Evolutionary conservation across 805 yeast species (phyloP).

Genomic region (Saccharomycopsis javanensis): DNA sequence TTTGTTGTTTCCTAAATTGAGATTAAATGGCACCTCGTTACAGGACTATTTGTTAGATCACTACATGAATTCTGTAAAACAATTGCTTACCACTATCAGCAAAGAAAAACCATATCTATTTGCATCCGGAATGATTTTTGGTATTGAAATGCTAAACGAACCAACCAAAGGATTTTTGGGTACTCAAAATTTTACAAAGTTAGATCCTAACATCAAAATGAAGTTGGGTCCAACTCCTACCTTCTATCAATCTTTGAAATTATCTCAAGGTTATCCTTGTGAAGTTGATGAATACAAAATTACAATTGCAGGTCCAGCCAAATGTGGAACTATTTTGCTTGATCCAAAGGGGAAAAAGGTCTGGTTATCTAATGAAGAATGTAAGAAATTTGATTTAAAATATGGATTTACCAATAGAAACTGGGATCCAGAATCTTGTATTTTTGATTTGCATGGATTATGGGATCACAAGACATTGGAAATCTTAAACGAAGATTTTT

Average conservation of each 20-base stretch:
- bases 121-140: slow-evolving; percentile 43
- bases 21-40: slow-evolving; percentile 61
- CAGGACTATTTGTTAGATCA: slow-evolving; percentile 67
- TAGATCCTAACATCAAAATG: slow-evolving; percentile 57
- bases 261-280: slow-evolving; percentile 71
- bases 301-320: slow-evolving; percentile 67
- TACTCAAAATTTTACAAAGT: slow-evolving; percentile 37
- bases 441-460: slow-evolving; percentile 72
- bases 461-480: slow-evolving; percentile 46
- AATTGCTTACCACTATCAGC: slow-evolving; percentile 35
- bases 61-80: slow-evolving; percentile 44
- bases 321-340: slow-evolving; percentile 43
- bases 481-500: slow-evolving; percentile 43
- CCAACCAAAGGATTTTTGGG: slow-evolving; percentile 75
- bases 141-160: slow-evolving; percentile 79
- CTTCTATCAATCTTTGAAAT: slow-evolving; percentile 55
- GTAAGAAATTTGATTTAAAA: slow-evolving; percentile 54
- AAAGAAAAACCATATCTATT: slow-evolving; percentile 36
- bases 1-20: slow-evolving; percentile 65
- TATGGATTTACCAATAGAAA: slow-evolving; percentile 34
- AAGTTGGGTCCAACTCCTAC: slow-evolving; percentile 80
- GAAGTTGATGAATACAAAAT: slow-evolving; percentile 63
- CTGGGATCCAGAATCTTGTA: slow-evolving; percentile 70
- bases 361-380: slow-evolving; percentile 52
- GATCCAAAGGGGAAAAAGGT: slow-evolving; percentile 61